Conservation (phyloP, 345 rosid genomes). For the Salix viminalis region DNA sequence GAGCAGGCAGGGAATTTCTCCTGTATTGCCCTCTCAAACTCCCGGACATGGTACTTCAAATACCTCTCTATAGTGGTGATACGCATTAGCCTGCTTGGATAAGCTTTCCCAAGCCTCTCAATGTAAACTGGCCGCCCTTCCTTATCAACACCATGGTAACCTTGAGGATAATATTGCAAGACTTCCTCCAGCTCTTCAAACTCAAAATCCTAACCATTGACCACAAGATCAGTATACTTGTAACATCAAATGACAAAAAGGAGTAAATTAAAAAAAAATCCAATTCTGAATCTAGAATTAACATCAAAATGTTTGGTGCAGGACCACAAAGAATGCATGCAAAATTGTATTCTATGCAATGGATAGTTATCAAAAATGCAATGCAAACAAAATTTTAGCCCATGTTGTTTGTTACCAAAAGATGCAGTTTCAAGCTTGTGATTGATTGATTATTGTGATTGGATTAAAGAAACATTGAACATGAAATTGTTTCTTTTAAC, state of each 20-base stretch:
- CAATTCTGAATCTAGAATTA: neutral
- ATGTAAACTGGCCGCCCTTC: slow-evolving; percentile 96
- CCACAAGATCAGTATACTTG: neutral
- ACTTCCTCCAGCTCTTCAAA: slow-evolving; percentile 91
- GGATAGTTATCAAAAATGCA: neutral
- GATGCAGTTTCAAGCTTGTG: neutral
- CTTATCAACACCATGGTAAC: slow-evolving; percentile 96
- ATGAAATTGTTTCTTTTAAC: neutral
- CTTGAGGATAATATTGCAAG: slow-evolving; percentile 87
- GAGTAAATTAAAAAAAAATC: neutral
- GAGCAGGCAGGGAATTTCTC: slow-evolving; percentile 97
- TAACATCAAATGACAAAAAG: neutral
- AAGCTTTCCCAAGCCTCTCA: slow-evolving; percentile 92
- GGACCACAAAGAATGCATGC: neutral
- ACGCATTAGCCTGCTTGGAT: slow-evolving; percentile 76
- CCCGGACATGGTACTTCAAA: slow-evolving; percentile 89
- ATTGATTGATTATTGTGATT: neutral
- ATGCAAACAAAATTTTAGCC: neutral
- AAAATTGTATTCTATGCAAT: neutral
- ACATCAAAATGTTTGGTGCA: neutral
- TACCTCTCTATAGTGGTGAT: slow-evolving; percentile 76
- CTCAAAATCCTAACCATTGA: slow-evolving; percentile 62
- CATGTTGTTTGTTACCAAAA: slow-evolving; percentile 4
- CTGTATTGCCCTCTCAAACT: slow-evolving; percentile 77
- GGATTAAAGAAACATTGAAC: neutral